Evolutionary conservation across 331 rosid species (phyloP).

Genomic region (Cydonia oblonga): DNA sequence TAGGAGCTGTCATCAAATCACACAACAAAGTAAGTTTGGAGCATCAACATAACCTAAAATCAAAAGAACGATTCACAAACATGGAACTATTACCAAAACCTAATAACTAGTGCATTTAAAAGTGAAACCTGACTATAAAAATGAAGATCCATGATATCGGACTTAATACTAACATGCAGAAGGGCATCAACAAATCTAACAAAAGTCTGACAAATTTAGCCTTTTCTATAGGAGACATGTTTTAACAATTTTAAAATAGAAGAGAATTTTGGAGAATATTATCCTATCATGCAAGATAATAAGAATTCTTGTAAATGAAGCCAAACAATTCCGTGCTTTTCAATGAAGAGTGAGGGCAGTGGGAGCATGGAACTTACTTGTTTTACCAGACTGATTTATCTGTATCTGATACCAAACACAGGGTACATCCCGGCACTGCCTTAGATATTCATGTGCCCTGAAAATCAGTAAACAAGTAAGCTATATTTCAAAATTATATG

Average conservation of each 20-base stretch:
- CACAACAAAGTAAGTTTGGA: neutral
- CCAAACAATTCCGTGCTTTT: neutral
- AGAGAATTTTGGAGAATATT: neutral
- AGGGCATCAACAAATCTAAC: neutral
- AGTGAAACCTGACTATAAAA: neutral
- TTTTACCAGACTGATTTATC: constrained; percentile 57
- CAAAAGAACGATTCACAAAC: neutral
- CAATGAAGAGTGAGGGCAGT: neutral
- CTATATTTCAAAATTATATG: constrained; percentile 8
- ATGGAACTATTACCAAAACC: neutral
- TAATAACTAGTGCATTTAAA: neutral
- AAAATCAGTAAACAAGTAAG: constrained; percentile 10
- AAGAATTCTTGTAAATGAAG: neutral
- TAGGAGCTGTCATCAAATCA: constrained; percentile 46
- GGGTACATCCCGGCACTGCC: constrained; percentile 46
- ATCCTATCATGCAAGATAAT: neutral
- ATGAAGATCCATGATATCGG: neutral
- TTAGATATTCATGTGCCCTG: constrained; percentile 82
- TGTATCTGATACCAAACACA: constrained; percentile 61
- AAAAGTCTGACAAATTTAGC: neutral
- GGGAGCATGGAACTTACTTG: constrained; percentile 40
- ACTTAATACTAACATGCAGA: neutral
- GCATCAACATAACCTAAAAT: neutral
- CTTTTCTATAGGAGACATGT: no score
- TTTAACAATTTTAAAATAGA: neutral